phyloP scores from a whole-genome alignment of 2,329 filamentous ascomycete genomes.

The Sphaerostilbella broomeana region DNA sequence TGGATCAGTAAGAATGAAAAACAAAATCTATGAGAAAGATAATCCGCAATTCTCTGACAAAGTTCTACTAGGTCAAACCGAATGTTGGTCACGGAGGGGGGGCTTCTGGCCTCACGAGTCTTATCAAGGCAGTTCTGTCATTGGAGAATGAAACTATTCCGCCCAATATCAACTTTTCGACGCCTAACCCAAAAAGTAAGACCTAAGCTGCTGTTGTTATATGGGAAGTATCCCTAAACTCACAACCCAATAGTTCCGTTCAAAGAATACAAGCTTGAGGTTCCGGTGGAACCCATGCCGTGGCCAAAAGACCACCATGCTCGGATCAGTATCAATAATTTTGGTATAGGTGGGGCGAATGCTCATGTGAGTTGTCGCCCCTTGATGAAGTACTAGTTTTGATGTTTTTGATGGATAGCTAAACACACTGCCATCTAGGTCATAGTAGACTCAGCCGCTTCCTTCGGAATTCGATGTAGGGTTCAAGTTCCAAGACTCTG shows the following conservation, averaged over 20 bases:
- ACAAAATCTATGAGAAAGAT: conserved; percentile 1
- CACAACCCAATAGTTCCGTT: no score
- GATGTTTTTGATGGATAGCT: no score
- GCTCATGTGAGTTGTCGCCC: conserved; percentile 27
- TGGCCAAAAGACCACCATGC: conserved; percentile 29
- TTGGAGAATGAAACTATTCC: conserved; percentile 35
- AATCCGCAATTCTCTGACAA: conserved; percentile 17
- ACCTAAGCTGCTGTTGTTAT: no score
- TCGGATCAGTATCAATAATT: conserved; percentile 26
- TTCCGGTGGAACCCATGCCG: conserved; percentile 23
- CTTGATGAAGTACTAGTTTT: no score
- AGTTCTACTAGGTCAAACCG: conserved; percentile 25
- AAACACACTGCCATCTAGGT: no score
- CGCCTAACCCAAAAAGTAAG: conserved; percentile 30
- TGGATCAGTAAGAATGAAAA: conserved; percentile 20
- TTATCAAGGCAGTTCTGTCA: conserved; percentile 38
- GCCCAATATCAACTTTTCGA: conserved; percentile 32
- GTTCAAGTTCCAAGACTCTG: no score
- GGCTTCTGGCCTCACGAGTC: conserved; percentile 33
- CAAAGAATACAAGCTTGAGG: conserved; percentile 21
- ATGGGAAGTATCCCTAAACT: no score
- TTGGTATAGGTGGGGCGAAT: conserved; percentile 32
- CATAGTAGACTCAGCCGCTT: no score
- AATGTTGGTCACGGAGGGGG: conserved; percentile 40
- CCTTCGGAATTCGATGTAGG: no score